These are phyloP conservation scores for Pseudozyma flocculosa DNA, from an alignment of 1,284 basidiomycete genomes.

Conservation along the genomic window DNA sequence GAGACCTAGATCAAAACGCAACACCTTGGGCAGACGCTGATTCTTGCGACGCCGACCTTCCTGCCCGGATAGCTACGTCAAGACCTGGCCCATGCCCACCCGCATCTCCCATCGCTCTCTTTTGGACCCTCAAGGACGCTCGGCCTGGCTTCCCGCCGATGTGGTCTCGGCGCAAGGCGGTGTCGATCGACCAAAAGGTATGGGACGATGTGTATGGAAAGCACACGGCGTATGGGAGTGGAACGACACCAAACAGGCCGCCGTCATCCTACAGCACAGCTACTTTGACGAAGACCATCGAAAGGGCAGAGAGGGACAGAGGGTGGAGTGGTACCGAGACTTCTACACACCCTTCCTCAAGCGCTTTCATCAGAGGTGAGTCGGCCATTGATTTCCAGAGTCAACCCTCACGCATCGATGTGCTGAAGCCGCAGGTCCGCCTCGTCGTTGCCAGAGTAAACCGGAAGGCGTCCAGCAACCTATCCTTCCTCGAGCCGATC, in stretches of 20 bases:
- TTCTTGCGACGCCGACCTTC: not conserved
- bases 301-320: constrained; percentile 21
- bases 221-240: constrained; percentile 92
- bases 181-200: constrained; percentile 1
- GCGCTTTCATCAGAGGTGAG: constrained; percentile 15
- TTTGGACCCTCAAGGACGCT: constrained; percentile 41
- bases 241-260: constrained; percentile 70
- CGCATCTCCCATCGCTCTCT: constrained; percentile 35
- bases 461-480: not conserved
- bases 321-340: constrained; percentile 54
- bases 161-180: not conserved
- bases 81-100: constrained; percentile 54
- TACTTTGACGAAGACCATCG: constrained; percentile 70
- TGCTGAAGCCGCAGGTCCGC: no score
- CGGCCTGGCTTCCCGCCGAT: constrained; percentile 28
- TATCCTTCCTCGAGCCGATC: constrained; percentile 52
- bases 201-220: constrained; percentile 73
- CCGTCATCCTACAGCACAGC: constrained; percentile 77
- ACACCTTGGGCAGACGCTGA: no score
- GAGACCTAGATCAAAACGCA: no score
- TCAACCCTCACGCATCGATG: no score
- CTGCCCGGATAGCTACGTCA: constrained; percentile 32
- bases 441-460: constrained; percentile 2
- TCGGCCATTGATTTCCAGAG: no score
- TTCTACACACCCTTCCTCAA: constrained; percentile 51